Evolutionary conservation across 2,329 filamentous ascomycete genomes (phyloP).

Genomic region (Cercospora beticola): DNA sequence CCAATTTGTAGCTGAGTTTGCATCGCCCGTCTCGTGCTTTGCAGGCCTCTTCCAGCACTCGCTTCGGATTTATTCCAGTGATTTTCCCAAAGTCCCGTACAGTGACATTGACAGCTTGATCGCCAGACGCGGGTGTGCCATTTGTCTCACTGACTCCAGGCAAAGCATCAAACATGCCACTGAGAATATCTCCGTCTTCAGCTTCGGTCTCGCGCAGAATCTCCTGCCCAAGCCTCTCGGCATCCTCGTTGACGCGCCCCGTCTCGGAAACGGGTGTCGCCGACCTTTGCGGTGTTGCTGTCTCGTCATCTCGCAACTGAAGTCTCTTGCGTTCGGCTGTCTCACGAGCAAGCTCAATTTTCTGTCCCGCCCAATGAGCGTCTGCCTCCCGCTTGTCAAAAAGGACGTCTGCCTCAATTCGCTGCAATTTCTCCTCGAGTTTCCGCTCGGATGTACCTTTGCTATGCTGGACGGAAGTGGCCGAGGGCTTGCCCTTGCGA

Average conservation of each 20-base stretch:
- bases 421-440: constrained; percentile 70
- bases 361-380: constrained; percentile 46
- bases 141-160: constrained; percentile 34
- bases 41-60: constrained; percentile 83
- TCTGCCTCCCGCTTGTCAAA: constrained; percentile 52
- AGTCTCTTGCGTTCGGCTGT: constrained; percentile 39
- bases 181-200: constrained; percentile 58
- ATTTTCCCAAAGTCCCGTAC: constrained; percentile 84
- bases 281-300: constrained; percentile 5
- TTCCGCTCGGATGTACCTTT: constrained; percentile 57
- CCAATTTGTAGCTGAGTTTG: constrained; percentile 64
- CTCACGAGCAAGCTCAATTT: constrained; percentile 44
- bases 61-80: constrained; percentile 71
- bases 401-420: constrained; percentile 65
- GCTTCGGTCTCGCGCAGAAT: constrained; percentile 44
- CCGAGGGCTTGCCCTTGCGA: constrained; percentile 38
- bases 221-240: constrained; percentile 42
- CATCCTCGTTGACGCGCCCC: constrained; percentile 52
- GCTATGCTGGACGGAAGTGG: constrained; percentile 45
- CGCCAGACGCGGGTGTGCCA: constrained; percentile 36
- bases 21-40: constrained; percentile 72
- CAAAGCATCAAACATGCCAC: constrained; percentile 56
- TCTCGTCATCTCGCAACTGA: constrained; percentile 26
- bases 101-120: constrained; percentile 48
- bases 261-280: background rate